Percentiles rank a stretch among this genome's conserved stretches.
Conservation (phyloP, 1,284 basidiomycete genomes). For the Boletellus dicymbophilus region DNA sequence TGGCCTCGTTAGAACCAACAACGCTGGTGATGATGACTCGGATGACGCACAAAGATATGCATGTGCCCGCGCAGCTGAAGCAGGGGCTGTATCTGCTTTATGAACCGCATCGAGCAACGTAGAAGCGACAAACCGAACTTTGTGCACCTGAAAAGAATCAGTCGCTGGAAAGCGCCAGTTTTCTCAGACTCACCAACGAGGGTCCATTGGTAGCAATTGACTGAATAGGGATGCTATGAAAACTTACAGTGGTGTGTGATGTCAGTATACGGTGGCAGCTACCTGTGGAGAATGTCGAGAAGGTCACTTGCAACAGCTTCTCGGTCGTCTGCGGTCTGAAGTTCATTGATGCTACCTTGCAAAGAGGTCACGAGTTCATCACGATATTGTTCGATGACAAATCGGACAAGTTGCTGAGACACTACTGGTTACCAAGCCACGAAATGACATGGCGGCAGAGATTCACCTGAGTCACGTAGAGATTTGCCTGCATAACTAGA, state of each 20-base stretch:
- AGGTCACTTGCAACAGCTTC: constrained; percentile 80
- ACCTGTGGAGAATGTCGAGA: constrained; percentile 81
- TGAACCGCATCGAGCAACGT: constrained; percentile 85
- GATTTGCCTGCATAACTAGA: constrained; percentile 86
- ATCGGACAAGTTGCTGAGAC: constrained; percentile 84
- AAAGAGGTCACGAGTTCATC: constrained; percentile 75
- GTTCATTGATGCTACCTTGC: constrained; percentile 64
- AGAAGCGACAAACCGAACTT: constrained; percentile 88
- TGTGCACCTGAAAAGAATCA: constrained; percentile 60
- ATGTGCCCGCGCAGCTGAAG: constrained; percentile 75
- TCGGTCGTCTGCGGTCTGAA: constrained; percentile 65
- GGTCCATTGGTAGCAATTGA: constrained; percentile 89
- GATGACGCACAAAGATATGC: constrained; percentile 70
- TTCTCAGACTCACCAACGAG: constrained; percentile 54
- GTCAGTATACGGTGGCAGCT: constrained; percentile 3
- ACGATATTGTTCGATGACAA: constrained; percentile 86
- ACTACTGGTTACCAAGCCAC: constrained; percentile 1
- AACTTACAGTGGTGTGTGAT: constrained; percentile 1
- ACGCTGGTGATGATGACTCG: too few relatives aligned
- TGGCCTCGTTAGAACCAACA: too few relatives aligned
- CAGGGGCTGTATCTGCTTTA: constrained; percentile 75
- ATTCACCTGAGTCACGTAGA: constrained; percentile 83
- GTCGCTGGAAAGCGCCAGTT: background rate
- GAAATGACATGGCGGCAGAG: background rate
- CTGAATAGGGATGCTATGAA: constrained; percentile 79